Conservation (phyloP, 805 yeast species). For the Suhomyces faveliae region DNA sequence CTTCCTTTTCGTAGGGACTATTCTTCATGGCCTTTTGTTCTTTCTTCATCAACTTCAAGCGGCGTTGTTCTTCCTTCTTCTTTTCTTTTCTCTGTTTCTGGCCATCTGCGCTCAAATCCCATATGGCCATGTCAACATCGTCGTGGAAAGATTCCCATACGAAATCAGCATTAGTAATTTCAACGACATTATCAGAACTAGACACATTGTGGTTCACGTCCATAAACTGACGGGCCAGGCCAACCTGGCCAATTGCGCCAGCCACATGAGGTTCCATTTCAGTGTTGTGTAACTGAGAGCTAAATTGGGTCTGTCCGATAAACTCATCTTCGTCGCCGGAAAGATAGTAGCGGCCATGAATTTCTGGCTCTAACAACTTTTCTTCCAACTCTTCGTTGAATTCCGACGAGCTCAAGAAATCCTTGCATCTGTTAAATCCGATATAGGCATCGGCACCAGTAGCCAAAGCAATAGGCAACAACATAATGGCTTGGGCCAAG, state of each 20-base stretch:
- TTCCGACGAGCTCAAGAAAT: conserved; percentile 21
- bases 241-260: background rate
- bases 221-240: background rate
- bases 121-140: conserved; percentile 21
- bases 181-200: conserved; percentile 12
- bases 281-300: background rate
- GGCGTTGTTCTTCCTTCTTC: conserved; percentile 14
- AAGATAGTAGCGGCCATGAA: background rate
- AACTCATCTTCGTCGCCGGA: conserved; percentile 7
- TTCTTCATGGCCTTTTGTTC: conserved; percentile 11
- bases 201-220: background rate
- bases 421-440: conserved; percentile 33
- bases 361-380: conserved; percentile 7
- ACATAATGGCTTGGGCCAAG: conserved; percentile 44
- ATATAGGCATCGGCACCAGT: conserved; percentile 45
- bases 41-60: conserved; percentile 9
- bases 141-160: conserved; percentile 32
- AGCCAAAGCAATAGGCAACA: conserved; percentile 44
- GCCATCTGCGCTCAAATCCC: conserved; percentile 20
- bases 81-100: conserved; percentile 11
- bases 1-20: conserved; percentile 5
- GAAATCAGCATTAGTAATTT: conserved; percentile 28
- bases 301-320: conserved; percentile 4
- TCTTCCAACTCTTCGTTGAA: conserved; percentile 12
- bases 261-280: background rate